Conservation (phyloP, 2,329 filamentous ascomycete species). For the Pestalotiopsis sp. region DNA sequence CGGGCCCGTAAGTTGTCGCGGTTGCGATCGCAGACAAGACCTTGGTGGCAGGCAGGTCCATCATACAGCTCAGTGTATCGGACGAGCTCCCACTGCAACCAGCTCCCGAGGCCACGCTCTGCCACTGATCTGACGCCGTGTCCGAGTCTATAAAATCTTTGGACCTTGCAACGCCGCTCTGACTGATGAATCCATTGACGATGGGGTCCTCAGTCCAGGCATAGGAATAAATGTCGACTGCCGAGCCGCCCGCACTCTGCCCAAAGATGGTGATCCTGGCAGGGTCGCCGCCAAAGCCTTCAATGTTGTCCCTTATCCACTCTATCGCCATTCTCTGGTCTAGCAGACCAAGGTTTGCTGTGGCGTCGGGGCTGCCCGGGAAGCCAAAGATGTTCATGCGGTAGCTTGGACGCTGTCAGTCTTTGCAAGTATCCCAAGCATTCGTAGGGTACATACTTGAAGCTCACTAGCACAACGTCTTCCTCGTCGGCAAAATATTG, state of each 20-base stretch:
- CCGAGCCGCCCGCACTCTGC: not conserved
- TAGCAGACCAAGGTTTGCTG: constrained; percentile 41
- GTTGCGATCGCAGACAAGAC: not conserved
- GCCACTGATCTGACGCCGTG: constrained; percentile 2
- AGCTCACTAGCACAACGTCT: constrained; percentile 4
- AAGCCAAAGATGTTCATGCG: constrained; percentile 13
- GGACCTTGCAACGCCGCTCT: not conserved
- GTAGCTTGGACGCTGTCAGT: not conserved
- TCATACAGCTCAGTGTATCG: not conserved
- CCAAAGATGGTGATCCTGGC: constrained; percentile 25
- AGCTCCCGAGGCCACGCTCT: not conserved
- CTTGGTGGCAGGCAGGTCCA: not conserved
- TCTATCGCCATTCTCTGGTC: constrained; percentile 56
- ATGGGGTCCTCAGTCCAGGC: constrained; percentile 7
- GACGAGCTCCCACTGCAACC: not conserved
- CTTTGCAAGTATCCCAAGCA: not conserved
- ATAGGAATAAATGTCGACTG: constrained; percentile 8
- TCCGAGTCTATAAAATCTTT: not conserved
- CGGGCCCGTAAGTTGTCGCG: not conserved
- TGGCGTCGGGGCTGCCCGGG: constrained; percentile 30
- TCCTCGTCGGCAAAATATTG: constrained; percentile 9
- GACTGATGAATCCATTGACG: constrained; percentile 1
- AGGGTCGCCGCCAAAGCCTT: constrained; percentile 33
- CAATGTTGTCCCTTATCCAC: constrained; percentile 51
- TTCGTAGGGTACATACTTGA: not conserved